Base-by-base conservation (phyloP, 768 basidiomycete species). In the Tremella mesenterica region DNA sequence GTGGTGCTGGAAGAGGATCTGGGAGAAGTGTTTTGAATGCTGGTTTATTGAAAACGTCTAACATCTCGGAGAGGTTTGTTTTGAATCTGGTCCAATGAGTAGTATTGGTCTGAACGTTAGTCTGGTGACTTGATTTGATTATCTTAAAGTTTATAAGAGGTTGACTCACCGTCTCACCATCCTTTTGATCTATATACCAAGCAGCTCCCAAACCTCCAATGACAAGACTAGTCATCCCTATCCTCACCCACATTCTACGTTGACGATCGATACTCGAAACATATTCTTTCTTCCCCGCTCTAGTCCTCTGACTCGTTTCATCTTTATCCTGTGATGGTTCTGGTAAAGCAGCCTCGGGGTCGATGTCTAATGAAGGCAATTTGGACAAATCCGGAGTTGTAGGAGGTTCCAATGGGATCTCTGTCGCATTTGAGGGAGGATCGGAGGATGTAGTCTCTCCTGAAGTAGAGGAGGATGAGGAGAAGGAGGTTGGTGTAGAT, bases 11-110 rank as follows among this genome's bases (percentile, higher is more conserved):
- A 38, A 85, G 78, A 10, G 86, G 85, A 38, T 88, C 84, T 0
- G 93, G 95, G 1, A 99, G 81, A 1, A 99, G 80, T 69, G 92
- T 89, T 26, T 85, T 78, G 87, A 89, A 95, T 43, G 84, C 81
- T 2, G 95, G 95, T 76, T 97, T 86, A 68, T 84, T 88, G 75
- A 97, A 91, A 71, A 83, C 67, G 53, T 73, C 68, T 29, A 68
- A 52, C 51, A 65, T 52, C 10, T 68, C 66, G 13, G 47, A 18
- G 18, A 65, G 52, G 52, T 64, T 67, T 14, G 50, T 53, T 56
- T 60, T 63, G 59, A 65, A 46, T 23, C 51, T 36, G 31, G 39
- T 44, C 51, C 52, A 52, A 56, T 52, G 38, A n/a, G n/a, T n/a
- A n/a, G n/a, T n/a, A n/a, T n/a, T n/a, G n/a, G n/a, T n/a, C n/a